Evolutionary conservation across 2,329 filamentous ascomycete species (phyloP), one percentile per base, ranked within the genome.

Genomic region (Zymoseptoria brevis): DNA sequence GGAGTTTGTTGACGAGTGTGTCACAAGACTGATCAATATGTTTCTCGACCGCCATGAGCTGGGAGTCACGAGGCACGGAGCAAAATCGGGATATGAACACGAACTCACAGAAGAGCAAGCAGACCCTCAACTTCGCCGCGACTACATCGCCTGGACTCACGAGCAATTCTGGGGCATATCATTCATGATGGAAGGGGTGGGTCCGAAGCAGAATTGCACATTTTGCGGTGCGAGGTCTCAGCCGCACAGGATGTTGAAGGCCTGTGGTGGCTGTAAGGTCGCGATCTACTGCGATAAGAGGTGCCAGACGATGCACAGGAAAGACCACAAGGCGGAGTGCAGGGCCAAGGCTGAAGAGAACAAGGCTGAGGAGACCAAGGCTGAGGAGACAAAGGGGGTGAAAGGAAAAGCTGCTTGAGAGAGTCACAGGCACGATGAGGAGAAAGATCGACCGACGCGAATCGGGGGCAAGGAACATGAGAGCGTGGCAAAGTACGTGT

Each of bases 221-320:
- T 45, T 45, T 9, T 45, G 35, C 4, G 35, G 35, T 16, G 35
- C 35, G 35, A 45, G 35, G 13, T 45, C 35, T 1, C 13, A 16
- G 11, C 35, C 35, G 5, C 53, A 51, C 13, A 29, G 16, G 45
- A 13, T 45, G 19, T 54, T 58, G 49, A 22, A 30, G 22, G 22
- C 51, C 13, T 58, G 57, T 26, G 53, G 57, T 8, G 45, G 41
- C 7, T 55, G 57, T 48, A 45, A 52, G 19, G 2, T 48, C 11
- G 26, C 19, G 7, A 29, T 19, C n/a, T 58, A 58, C 52, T 58
- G 57, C 29, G 45, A 54, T n/a, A 26, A 24, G 19, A 41, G 29
- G n/a, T 57, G 51, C 30, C 56, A 57, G 51, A 56, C 48, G 24
- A 24, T 51, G 49, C 16, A 51, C 45, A 55, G 57, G 53, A 55